Conservation (phyloP, 1,139 yeast genomes). For the Geotrichum reessii region DNA sequence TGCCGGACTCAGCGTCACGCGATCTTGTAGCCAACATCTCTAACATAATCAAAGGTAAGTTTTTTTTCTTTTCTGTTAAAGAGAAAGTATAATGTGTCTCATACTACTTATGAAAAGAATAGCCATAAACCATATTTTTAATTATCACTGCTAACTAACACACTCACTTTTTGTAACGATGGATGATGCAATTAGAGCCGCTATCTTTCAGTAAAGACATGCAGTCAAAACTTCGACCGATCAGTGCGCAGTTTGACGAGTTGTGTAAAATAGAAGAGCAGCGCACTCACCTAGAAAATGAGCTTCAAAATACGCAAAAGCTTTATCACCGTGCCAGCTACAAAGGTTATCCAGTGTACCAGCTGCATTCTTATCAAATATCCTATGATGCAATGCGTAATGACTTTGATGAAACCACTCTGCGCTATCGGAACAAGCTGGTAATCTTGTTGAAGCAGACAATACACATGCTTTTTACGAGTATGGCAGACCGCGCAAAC, state of each 20-base stretch:
- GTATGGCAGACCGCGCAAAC: conserved; percentile 17
- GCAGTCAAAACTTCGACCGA: conserved; percentile 8
- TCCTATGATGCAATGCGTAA: conserved; percentile 14
- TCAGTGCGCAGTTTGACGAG: conserved; percentile 15
- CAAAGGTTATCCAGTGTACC: conserved; percentile 17
- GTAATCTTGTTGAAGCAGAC: conserved; percentile 17
- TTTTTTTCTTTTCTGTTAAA: too few species aligned
- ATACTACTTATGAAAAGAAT: too few species aligned
- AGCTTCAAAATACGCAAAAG: conserved; percentile 18
- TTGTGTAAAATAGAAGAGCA: conserved; percentile 15
- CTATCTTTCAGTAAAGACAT: conserved; percentile 14
- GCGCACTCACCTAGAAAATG: conserved; percentile 13
- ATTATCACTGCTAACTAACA: not conserved
- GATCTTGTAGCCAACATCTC: conserved; percentile 15
- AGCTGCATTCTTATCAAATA: conserved; percentile 16
- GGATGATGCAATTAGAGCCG: conserved; percentile 2
- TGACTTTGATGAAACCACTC: conserved; percentile 17
- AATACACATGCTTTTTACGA: conserved; percentile 12
- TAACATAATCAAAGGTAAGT: conserved; percentile 13
- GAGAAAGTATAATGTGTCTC: too few species aligned
- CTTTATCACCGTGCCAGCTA: conserved; percentile 17
- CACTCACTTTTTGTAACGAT: not conserved
- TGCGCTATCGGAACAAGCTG: conserved; percentile 17
- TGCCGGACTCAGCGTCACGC: conserved; percentile 17
- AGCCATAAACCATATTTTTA: not conserved